Evolutionary conservation across 345 rosid species (phyloP), one percentile per base, ranked within the genome.

Genomic region (Rhizophora mangle): DNA sequence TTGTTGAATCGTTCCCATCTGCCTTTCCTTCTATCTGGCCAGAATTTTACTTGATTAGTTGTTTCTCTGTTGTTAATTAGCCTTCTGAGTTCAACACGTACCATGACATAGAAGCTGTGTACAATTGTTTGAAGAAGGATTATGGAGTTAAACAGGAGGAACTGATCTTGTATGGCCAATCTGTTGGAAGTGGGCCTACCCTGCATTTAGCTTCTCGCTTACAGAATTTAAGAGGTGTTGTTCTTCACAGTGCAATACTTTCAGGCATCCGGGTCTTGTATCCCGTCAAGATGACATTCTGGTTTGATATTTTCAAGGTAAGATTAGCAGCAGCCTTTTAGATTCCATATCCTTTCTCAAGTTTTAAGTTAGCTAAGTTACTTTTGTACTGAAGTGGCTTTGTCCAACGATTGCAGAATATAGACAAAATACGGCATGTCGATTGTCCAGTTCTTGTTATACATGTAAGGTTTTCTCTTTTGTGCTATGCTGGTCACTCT

Each of bases 131-230:
- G 85, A 86, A 83, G 79, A 82, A 72, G 64, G 92, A 88, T 32
- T 90, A 92, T 68, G 89, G 79, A 24, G 63, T 92, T 15, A 87
- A 82, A 65, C 92, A 87, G 70, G 97, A 95, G 75, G 98, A 92
- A 47, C 68, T 95, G 75, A 95, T 92, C 53, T 57, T 95, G 30
- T 95, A 95, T 8, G 99, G 99, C 5, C 99, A 95, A 70, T 95
- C 99, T 21, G 99, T 95, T 58, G 99, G 99, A 64, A 95, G 99
- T 62, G 99, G 97, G 1, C 99, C 99, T 0, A 95, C 98, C 5
- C 70, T 92, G 61, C 99, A 95, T 72, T 76, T 95, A 76, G 99
- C 90, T 76, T 80, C 92, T 65, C 78, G 86, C 15, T 79, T 95
- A 67, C 80, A 84, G 64, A 84, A 74, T 69, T 75, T 90, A 63